Evolutionary conservation across 2,329 filamentous ascomycete genomes (phyloP), one percentile per base, ranked within the genome.

Genomic region (Curvularia verruculosa): DNA sequence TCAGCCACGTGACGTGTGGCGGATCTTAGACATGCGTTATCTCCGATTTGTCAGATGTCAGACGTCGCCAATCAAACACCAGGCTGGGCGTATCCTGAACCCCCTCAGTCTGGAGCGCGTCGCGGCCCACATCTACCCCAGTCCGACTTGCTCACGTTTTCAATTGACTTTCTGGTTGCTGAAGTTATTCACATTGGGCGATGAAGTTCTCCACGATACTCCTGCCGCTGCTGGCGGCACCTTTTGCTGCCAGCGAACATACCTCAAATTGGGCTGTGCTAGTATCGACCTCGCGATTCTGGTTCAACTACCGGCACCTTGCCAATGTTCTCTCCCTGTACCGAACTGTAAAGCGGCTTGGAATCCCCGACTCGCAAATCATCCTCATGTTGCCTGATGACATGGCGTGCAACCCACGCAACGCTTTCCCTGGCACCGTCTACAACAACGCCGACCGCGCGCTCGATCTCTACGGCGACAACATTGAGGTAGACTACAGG

Each of bases 361-460:
- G 95, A 46, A 99, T 99, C 58, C 95, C 95, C 34, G 95, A 99
- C 79, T 96, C 92, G 49, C 95, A 99, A 77, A 99, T 99, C 79
- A 98, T 99, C 75, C 89, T 99, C 66, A 98, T 99, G 93, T 87
- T 99, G n/a, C 95, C 95, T 21, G 95, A 99, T 77, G 95, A 99
- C 81, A 98, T 99, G 92, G 95, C 95, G 37, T 99, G 95, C 83
- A 99, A 99, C 79, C 95, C 95, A 29, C 92, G 95, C 71, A 99
- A 99, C 76, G 92, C 93, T 48, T 99, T 99, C 77, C 93, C 95
- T 0, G 95, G 95, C 50, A 97, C 93, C 51, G 95, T 99, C 28
- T 99, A 98, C 84, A 97, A 95, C 79, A 98, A 99, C 75, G 93
- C 95, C 36, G 93, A 97, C 77, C 90, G 95, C 64, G 92, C 92